These are phyloP conservation scores for Epipyxis sp. DNA, from an alignment of 108 stramenopile species.

Conservation along the genomic window DNA sequence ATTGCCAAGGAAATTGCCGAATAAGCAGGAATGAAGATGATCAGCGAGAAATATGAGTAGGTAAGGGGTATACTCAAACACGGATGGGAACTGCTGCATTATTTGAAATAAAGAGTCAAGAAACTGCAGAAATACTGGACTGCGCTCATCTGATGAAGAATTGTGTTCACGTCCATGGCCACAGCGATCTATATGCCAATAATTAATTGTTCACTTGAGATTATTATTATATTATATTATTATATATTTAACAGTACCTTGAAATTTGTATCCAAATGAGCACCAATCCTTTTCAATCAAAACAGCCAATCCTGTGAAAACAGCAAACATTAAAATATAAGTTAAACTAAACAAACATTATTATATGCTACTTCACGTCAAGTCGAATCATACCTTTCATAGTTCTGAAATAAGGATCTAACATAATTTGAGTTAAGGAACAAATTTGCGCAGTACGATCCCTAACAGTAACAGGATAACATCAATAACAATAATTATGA, in stretches of 20 bases:
- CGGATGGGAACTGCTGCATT: conserved; percentile 64
- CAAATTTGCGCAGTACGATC: conserved; percentile 60
- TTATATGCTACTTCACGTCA: neutral
- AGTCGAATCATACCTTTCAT: too few species aligned
- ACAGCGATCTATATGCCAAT: neutral
- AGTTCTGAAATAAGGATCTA: conserved; percentile 63
- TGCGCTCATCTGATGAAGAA: conserved; percentile 63
- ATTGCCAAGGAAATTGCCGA: conserved; percentile 88
- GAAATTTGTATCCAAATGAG: conserved; percentile 63
- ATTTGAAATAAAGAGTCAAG: conserved; percentile 93
- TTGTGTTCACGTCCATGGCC: neutral
- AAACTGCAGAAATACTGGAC: conserved; percentile 96
- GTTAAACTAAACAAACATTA: conserved; percentile 12
- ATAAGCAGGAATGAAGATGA: conserved; percentile 81
- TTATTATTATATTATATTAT: too few species aligned
- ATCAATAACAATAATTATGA: too few species aligned
- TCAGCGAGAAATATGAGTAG: conserved; percentile 62
- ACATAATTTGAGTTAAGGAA: conserved; percentile 51
- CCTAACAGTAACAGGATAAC: too few species aligned
- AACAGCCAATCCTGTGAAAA: neutral
- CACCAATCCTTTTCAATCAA: conserved; percentile 62
- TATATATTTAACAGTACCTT: too few species aligned
- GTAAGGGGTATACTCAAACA: conserved; percentile 58
- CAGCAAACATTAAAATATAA: too few species aligned
- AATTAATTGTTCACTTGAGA: too few species aligned